These are phyloP conservation scores for Ceriops zippeliana DNA, from an alignment of 345 rosid species.

Conservation along the genomic window DNA sequence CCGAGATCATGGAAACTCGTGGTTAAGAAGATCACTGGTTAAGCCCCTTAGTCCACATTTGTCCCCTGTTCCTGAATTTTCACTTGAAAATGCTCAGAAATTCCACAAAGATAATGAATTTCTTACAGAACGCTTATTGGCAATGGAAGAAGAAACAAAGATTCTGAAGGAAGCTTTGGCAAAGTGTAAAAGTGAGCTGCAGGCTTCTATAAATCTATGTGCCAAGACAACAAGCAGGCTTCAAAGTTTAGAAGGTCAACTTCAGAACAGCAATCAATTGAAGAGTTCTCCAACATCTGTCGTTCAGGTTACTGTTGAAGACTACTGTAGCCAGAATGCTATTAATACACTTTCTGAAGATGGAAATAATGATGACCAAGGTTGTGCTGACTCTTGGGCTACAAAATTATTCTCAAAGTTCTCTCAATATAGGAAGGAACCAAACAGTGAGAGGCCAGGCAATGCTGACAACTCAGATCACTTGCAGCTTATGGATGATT, in stretches of 20 bases:
- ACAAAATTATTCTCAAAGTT: conserved; percentile 48
- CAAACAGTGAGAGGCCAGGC: conserved; percentile 35
- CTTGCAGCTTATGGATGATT: conserved; percentile 94
- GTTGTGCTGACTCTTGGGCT: conserved; percentile 75
- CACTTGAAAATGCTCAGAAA: conserved; percentile 64
- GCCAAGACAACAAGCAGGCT: conserved; percentile 75
- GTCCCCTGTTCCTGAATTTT: conserved; percentile 55
- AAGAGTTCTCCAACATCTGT: conserved; percentile 47
- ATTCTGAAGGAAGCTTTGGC: conserved; percentile 96
- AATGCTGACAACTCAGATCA: conserved; percentile 47
- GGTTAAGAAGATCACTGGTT: conserved; percentile 67
- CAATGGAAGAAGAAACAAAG: conserved; percentile 99
- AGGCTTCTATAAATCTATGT: conserved; percentile 85
- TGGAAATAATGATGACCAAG: conserved; percentile 74
- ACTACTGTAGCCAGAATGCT: conserved; percentile 54
- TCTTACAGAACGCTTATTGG: conserved; percentile 63
- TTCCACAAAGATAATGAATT: conserved; percentile 75
- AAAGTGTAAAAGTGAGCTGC: conserved; percentile 81
- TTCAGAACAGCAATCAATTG: conserved; percentile 37
- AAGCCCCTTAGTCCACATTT: conserved; percentile 61
- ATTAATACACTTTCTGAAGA: conserved; percentile 88
- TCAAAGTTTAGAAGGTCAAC: conserved; percentile 68
- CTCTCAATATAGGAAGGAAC: conserved; percentile 57
- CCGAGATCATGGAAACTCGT: conserved; percentile 64
- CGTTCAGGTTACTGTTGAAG: conserved; percentile 51